phyloP scores from a whole-genome alignment of 768 basidiomycete genomes.

The Russula sp. region DNA sequence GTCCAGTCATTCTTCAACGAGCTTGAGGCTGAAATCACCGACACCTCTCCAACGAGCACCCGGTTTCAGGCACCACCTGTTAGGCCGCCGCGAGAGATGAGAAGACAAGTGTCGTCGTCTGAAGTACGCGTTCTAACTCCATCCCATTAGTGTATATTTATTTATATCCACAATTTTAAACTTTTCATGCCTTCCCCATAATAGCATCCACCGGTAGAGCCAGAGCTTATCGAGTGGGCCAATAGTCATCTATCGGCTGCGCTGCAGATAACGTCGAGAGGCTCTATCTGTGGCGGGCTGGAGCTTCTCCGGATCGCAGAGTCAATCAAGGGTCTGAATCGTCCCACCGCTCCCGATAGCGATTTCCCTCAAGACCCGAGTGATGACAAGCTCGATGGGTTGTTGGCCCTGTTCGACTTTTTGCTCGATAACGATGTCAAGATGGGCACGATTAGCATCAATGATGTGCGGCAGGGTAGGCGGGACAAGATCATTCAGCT shows the following conservation, averaged over 20 bases:
- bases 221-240: conserved; percentile 78
- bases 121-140: conserved; percentile 21
- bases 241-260: conserved; percentile 74
- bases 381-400: conserved; percentile 81
- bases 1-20: conserved; percentile 55
- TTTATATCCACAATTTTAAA: conserved; percentile 10
- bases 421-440: conserved; percentile 88
- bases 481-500: conserved; percentile 79
- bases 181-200: conserved; percentile 15
- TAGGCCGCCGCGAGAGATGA: conserved; percentile 64
- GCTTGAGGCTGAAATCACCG: conserved; percentile 18
- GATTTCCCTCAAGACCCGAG: conserved; percentile 65
- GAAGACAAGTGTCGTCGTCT: conserved; percentile 42
- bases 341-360: conserved; percentile 72
- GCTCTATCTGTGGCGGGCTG: conserved; percentile 61
- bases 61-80: conserved; percentile 47
- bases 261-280: conserved; percentile 52
- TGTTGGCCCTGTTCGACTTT: conserved; percentile 90
- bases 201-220: conserved; percentile 40
- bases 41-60: conserved; percentile 28
- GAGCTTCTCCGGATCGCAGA: conserved; percentile 84
- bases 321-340: conserved; percentile 62
- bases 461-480: conserved; percentile 83
- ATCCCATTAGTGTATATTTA: background rate
- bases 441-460: conserved; percentile 90